Evolutionary conservation across 768 basidiomycete species (phyloP).

Genomic region (Suillus subluteus): DNA sequence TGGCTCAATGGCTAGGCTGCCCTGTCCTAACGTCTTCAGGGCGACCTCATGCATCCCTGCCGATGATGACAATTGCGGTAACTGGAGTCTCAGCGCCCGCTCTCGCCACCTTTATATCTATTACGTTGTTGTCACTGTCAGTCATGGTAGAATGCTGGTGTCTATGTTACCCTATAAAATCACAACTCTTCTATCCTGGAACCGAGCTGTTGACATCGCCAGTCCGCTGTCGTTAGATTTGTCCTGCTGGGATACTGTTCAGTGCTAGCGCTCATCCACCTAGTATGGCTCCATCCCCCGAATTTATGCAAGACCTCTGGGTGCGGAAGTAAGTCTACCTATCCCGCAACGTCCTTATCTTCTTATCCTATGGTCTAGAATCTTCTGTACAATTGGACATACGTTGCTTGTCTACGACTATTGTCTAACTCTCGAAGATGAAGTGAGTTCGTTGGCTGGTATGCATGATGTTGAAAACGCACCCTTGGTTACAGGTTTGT

Average conservation of each 20-base stretch:
- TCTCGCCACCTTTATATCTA: not conserved
- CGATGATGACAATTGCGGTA: not conserved
- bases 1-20: no score
- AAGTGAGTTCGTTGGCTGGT: slow-evolving; percentile 12
- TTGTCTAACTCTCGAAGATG: slow-evolving; percentile 18
- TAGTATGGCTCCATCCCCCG: slow-evolving; percentile 2
- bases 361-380: slow-evolving; percentile 4
- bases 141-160: not conserved
- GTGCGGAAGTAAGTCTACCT: slow-evolving; percentile 5
- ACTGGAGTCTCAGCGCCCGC: not conserved
- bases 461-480: not conserved
- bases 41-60: not conserved
- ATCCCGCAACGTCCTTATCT: not conserved
- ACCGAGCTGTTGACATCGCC: not conserved
- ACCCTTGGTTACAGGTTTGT: slow-evolving; percentile 10
- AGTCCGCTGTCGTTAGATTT: not conserved
- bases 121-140: not conserved
- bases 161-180: not conserved
- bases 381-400: slow-evolving; percentile 11
- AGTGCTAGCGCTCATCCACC: not conserved
- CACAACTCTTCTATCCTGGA: not conserved
- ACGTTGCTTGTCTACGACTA: slow-evolving; percentile 22
- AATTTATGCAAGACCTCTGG: slow-evolving; percentile 11
- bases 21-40: not conserved
- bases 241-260: not conserved